These are phyloP conservation scores for Sphaerulina vaccinii DNA, from an alignment of 2,329 filamentous ascomycete genomes.

Conservation along the genomic window DNA sequence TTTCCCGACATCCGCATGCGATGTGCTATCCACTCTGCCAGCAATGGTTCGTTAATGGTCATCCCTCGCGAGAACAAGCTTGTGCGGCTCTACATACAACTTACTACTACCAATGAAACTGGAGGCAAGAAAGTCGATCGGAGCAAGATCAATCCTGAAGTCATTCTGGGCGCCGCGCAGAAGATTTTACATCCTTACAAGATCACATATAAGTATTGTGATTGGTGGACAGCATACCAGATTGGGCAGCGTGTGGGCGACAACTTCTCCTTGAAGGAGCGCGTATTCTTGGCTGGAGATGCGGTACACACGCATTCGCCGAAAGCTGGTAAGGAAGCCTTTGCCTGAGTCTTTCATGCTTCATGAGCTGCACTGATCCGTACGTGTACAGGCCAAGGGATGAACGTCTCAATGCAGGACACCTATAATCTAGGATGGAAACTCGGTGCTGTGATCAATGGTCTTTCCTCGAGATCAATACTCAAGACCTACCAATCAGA, in stretches of 20 bases:
- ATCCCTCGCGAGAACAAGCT: constrained; percentile 61
- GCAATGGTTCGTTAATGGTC: constrained; percentile 70
- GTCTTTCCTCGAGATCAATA: constrained; percentile 41
- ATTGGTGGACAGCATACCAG: constrained; percentile 73
- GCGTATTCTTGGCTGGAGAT: constrained; percentile 73
- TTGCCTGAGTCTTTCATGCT: background rate
- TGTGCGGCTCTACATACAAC: constrained; percentile 31
- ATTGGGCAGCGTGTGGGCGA: constrained; percentile 65
- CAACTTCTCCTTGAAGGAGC: constrained; percentile 55
- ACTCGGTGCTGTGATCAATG: constrained; percentile 39
- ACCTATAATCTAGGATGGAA: constrained; percentile 34
- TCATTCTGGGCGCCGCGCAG: constrained; percentile 48
- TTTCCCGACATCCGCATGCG: constrained; percentile 67
- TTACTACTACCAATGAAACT: constrained; percentile 41
- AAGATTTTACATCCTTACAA: constrained; percentile 65
- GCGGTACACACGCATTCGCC: constrained; percentile 56
- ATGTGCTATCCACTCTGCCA: constrained; percentile 67
- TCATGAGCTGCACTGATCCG: no score
- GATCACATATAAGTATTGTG: constrained; percentile 55
- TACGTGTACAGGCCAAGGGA: background rate
- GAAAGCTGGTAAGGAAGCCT: constrained; percentile 51
- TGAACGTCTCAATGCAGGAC: background rate
- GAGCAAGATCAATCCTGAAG: constrained; percentile 5
- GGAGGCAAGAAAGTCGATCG: constrained; percentile 54
- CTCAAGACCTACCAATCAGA: constrained; percentile 53